These are phyloP conservation scores for Kluyveromyces siamensis DNA, from an alignment of 805 yeast genomes.

Conservation along the genomic window DNA sequence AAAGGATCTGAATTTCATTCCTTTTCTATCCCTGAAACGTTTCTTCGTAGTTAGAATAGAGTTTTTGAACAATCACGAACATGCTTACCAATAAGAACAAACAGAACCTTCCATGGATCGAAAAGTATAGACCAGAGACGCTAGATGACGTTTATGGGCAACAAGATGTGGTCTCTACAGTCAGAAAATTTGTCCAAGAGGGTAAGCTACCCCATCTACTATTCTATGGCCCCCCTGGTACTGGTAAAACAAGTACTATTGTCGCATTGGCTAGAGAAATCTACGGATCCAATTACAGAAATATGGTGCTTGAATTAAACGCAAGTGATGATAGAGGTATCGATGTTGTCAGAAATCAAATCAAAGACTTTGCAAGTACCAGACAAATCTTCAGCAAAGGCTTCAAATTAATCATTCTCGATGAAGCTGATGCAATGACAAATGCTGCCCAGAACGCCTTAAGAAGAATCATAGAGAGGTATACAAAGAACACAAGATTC, in stretches of 20 bases:
- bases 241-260: conserved; percentile 86
- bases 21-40: neutral
- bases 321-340: conserved; percentile 98
- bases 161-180: conserved; percentile 73
- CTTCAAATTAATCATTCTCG: conserved; percentile 83
- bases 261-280: conserved; percentile 81
- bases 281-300: conserved; percentile 71
- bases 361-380: conserved; percentile 92
- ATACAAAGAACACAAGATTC: conserved; percentile 89
- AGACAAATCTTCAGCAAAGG: conserved; percentile 84
- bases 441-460: conserved; percentile 78
- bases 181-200: conserved; percentile 72
- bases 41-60: neutral
- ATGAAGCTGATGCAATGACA: conserved; percentile 95
- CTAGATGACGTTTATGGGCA: conserved; percentile 91
- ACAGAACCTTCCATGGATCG: conserved; percentile 79
- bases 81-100: conserved; percentile 1
- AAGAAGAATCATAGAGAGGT: conserved; percentile 76
- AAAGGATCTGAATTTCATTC: neutral
- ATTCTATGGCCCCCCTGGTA: conserved; percentile 94
- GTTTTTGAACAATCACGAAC: neutral
- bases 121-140: conserved; percentile 82
- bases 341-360: conserved; percentile 94
- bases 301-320: conserved; percentile 90
- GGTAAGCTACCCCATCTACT: conserved; percentile 84